Evolutionary conservation across 2,329 filamentous ascomycete species (phyloP), one percentile per base, ranked within the genome.

Genomic region (Sclerotinia minor): DNA sequence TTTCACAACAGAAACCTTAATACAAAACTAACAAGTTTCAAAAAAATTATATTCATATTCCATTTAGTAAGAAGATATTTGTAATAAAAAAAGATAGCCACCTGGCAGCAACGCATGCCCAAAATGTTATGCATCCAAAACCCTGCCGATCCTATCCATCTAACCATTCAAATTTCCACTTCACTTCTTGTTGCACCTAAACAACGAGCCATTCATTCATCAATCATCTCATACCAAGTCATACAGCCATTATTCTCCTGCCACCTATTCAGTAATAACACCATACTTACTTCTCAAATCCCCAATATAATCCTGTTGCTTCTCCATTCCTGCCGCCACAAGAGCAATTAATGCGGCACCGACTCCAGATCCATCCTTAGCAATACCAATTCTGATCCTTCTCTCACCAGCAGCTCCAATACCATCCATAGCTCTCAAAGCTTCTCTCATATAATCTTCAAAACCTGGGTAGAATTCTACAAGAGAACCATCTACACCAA

Each of bases 401-500:
- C 91, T 90, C 72, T 96, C 93, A 15, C 94, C 93, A 68, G 85
- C 82, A 57, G 83, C 81, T 5, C 94, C 94, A 74, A 98, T 91
- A 70, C 90, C 87, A 21, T 92, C 85, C 65, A 97, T 87, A 67
- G 87, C 87, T 61, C 88, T 82, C 69, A 98, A 83, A 8, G 92
- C 92, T 76, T 96, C 91, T 70, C 94, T 87, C 71, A 98, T 90
- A 82, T 95, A 91, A 67, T 91, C 89, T 72, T 95, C 89, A 80
- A 97, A 99, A 76, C 89, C 89, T 11, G 95, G 95, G 79, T 98
- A 98, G 81, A 96, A 95, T 79, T 98, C 95, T 2, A 98, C 93
- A 65, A 99, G 82, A 76, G 90, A 94, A 72, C 95, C 95, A 77
- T 99, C 95, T 2, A 98, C 94, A 75, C 95, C 95, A 74, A 99